Base-by-base conservation (phyloP, 305 asterid species). In the Caryopteris hybrid region DNA sequence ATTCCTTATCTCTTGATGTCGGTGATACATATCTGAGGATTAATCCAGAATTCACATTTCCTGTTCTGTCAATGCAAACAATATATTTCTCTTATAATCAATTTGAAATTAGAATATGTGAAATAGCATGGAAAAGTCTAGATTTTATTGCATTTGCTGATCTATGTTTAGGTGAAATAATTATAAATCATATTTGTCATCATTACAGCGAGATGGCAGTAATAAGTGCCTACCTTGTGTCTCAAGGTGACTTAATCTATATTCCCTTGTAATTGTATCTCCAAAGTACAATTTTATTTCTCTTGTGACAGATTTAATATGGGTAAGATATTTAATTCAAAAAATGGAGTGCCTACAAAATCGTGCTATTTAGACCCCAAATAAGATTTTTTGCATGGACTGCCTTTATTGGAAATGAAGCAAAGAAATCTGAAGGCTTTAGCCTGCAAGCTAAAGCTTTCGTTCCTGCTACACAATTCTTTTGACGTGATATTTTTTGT, bases 201-300 rank as follows among this genome's bases (percentile, higher is more conserved):
- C 43, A 55, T 78, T 75, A 66, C 81, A 61, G 79, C 55, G 59
- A 70, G 76, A 54, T 71, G 70, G 76, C 66, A 42, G 25, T 71
- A 36, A 11, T 45, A 11, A 55, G 71, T 68, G 73, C 50, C 65
- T 41, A 50, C 31, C 66, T 72, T 10, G 75, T 77, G 75, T 72
- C 81, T 68, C 75, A 77, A 76, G 78, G 61, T 56, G 72, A 68
- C 78, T 11, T 72, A 8, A 71, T 41, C 48, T 20, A 18, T 4
- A 50, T 64, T 64, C 70, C 74, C 71, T 59, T 20, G 10, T 9
- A 41, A 43, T 55, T 18, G 17, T 59, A n/a, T 47, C 45, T 21
- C 38, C 43, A 7, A 14, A 65, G 59, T 43, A 65, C 27, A 48
- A 7, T 17, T 22, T 31, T 41, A 20, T 71, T 18, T 36, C 10